Conservation (phyloP, 225 moss, liverwort and hornwort species). For the Straminergon stramineum region DNA sequence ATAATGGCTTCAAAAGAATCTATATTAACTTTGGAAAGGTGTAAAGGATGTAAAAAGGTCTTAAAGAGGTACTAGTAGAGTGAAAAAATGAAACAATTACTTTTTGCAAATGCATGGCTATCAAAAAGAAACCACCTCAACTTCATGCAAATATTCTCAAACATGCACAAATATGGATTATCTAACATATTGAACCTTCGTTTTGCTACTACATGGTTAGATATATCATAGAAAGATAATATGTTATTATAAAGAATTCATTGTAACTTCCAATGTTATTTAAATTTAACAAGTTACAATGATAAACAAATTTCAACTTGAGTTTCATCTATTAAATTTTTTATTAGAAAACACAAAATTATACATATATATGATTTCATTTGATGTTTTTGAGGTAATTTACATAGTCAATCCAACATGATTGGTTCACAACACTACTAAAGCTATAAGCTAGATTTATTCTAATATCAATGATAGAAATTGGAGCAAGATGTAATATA, state of each 20-base stretch:
- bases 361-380: no score
- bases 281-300: no score
- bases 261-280: no score
- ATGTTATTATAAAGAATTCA: no score
- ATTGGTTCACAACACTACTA: neutral
- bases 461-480: neutral
- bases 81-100: neutral
- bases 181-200: no score
- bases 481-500: slow-evolving; percentile 5
- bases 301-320: no score
- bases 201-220: no score
- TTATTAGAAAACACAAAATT: no score
- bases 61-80: neutral
- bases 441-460: neutral
- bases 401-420: neutral
- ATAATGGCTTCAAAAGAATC: neutral
- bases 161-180: no score
- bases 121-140: neutral
- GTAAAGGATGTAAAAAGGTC: neutral
- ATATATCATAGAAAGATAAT: no score
- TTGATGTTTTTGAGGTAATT: neutral
- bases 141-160: neutral
- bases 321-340: no score
- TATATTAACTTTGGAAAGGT: neutral
- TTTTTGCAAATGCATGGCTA: neutral